Evolutionary conservation across 2,329 filamentous ascomycete genomes (phyloP).

Genomic region (Fusarium hainanense): DNA sequence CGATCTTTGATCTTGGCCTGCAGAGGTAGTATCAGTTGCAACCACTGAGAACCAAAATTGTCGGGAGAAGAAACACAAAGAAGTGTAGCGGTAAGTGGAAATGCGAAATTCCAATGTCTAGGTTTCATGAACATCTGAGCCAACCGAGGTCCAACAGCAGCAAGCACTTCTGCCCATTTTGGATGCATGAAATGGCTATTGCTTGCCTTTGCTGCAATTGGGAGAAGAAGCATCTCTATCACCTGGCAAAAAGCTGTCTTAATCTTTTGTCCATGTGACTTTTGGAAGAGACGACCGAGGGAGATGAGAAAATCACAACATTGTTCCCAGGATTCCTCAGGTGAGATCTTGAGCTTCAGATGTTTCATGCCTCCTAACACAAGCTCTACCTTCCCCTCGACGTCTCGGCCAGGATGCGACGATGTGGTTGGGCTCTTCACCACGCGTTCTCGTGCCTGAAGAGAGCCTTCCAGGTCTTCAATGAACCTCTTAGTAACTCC

Average conservation of each 20-base stretch:
- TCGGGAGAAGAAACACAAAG: slow-evolving; percentile 90
- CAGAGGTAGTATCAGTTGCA: slow-evolving; percentile 80
- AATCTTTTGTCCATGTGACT: slow-evolving; percentile 86
- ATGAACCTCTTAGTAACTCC: slow-evolving; percentile 87
- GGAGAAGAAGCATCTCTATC: slow-evolving; percentile 85
- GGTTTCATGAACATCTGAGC: slow-evolving; percentile 90
- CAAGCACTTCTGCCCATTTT: slow-evolving; percentile 88
- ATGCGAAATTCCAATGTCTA: slow-evolving; percentile 89
- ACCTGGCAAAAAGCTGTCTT: slow-evolving; percentile 96
- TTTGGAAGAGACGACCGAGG: slow-evolving; percentile 83
- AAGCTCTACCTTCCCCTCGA: slow-evolving; percentile 85
- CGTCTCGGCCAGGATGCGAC: slow-evolving; percentile 66
- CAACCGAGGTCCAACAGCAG: slow-evolving; percentile 80
- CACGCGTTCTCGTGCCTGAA: slow-evolving; percentile 72
- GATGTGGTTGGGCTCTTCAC: slow-evolving; percentile 71
- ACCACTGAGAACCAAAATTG: slow-evolving; percentile 86
- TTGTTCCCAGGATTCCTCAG: slow-evolving; percentile 81
- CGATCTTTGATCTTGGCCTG: slow-evolving; percentile 89
- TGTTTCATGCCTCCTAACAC: slow-evolving; percentile 93
- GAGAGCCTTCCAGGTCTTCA: slow-evolving; percentile 79
- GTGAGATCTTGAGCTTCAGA: slow-evolving; percentile 78
- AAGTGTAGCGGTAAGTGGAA: slow-evolving; percentile 86
- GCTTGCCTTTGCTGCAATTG: slow-evolving; percentile 83
- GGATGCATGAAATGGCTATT: slow-evolving; percentile 80
- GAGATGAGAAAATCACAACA: slow-evolving; percentile 90